Evolutionary conservation across 164 flowering plant genomes (phyloP).

Genomic region (Sedum album): DNA sequence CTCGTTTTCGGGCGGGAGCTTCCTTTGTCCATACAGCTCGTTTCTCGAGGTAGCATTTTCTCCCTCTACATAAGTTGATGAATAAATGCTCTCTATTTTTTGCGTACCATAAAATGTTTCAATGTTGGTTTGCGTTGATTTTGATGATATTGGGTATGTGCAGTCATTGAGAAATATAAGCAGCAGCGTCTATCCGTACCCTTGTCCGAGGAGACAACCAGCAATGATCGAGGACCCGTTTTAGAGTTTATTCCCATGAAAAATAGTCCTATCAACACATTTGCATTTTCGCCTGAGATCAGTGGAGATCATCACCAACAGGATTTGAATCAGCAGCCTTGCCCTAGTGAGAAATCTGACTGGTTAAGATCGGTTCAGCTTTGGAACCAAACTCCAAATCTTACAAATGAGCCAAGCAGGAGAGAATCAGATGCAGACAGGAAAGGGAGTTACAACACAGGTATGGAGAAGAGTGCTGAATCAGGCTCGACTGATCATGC

Average conservation of each 20-base stretch:
- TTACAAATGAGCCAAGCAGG: not conserved
- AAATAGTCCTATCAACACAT: not conserved
- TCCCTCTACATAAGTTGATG: not conserved
- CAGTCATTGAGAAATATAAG: not conserved
- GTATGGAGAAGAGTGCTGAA: not conserved
- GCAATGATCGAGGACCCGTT: not conserved
- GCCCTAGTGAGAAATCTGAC: not conserved
- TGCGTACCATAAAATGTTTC: no score
- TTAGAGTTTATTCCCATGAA: not conserved
- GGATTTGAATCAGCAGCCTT: not conserved
- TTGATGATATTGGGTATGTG: not conserved
- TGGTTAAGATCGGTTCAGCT: conserved; percentile 3
- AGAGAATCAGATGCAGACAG: not conserved
- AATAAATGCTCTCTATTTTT: not conserved
- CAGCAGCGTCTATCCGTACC: not conserved
- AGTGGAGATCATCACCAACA: not conserved
- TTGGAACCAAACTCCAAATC: conserved; percentile 2
- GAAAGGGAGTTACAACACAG: not conserved
- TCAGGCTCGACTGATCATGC: not conserved
- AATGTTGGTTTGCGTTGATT: not conserved
- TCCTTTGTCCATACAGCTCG: conserved; percentile 4
- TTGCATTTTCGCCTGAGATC: not conserved
- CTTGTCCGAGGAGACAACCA: not conserved
- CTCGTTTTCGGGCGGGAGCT: conserved; percentile 1
- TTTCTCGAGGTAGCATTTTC: not conserved